Evolutionary conservation across 352 stramenopile genomes (phyloP), one percentile per base, ranked within the genome.

Genomic region (Phytophthora europaea): DNA sequence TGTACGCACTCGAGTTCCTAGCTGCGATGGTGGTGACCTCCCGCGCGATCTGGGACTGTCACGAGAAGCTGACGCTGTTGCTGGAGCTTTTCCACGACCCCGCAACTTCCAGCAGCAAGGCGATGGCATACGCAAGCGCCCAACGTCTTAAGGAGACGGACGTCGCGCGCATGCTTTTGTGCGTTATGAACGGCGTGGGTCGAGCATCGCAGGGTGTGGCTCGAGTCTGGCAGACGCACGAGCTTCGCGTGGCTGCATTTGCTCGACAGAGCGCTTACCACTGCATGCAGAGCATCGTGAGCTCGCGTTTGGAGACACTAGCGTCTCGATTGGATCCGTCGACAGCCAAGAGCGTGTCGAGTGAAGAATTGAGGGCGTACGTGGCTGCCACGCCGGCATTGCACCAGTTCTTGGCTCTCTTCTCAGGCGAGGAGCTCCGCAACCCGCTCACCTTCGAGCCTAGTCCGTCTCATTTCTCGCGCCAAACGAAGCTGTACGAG

Each of bases 1-100:
- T 94, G 18, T 92, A 85, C 28, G 86, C 78, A 10, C 72, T 90
- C 43, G 84, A 92, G 52, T 91, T 92, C 34, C 75, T 94, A 33
- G 83, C 84, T 6, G 78, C 80, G 1, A 78, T 92, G 52, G 79
- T 89, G 0, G 59, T 94, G 0, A 70, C 81, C 15, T 94, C 86
- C 6, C 80, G 80, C 43, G 84, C 84, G 63, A 91, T 94, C 47
- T 94, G 86, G 86, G 68, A 72, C 10, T 61, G 81, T 2, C 73
- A 90, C 9, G 77, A 94, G 23, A 94, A 94, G 59, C 51, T 84
- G 47, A 64, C 65, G 45, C 55, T 92, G 59, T 57, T 94, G 16
- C 67, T 90, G 8, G 70, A 82, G 57, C 57, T 94, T 15, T 94
- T 94, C 61, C 75, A 88, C 47, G 80, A 91, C 43, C 75, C 76